Conservation (phyloP, 176 grass and related monocot species). For the Oryza meyeriana region DNA sequence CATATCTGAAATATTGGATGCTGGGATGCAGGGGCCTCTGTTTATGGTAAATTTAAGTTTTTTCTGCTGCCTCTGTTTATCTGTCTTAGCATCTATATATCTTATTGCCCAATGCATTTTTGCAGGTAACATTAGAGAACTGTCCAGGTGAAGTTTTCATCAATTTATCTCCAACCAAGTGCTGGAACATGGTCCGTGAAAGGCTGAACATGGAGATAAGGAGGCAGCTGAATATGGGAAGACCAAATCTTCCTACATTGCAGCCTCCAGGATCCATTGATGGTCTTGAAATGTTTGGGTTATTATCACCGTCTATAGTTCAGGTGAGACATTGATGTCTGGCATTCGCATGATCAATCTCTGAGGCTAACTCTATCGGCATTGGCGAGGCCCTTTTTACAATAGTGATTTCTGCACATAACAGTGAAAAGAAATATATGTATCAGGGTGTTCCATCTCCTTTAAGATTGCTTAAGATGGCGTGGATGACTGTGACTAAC, state of each 20-base stretch:
- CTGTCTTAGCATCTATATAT: slow-evolving; percentile 32
- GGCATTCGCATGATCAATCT: slow-evolving; percentile 18
- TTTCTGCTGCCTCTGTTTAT: not conserved
- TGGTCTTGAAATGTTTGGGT: slow-evolving; percentile 88
- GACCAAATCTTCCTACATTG: slow-evolving; percentile 52
- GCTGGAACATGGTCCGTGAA: slow-evolving; percentile 93
- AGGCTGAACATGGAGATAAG: slow-evolving; percentile 90
- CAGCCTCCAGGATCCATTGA: slow-evolving; percentile 89
- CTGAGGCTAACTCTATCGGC: not conserved
- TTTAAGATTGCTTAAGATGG: slow-evolving; percentile 19
- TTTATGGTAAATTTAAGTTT: slow-evolving; percentile 68
- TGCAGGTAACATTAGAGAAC: slow-evolving; percentile 83
- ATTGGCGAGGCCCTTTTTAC: not conserved
- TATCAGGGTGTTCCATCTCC: not conserved
- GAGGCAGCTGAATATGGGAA: slow-evolving; percentile 64
- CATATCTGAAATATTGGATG: slow-evolving; percentile 89
- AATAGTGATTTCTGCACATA: slow-evolving; percentile 3
- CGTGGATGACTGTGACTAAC: not conserved
- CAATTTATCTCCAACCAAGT: slow-evolving; percentile 60
- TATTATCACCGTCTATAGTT: slow-evolving; percentile 59
- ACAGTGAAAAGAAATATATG: not conserved
- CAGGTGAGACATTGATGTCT: slow-evolving; percentile 49
- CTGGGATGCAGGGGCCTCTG: slow-evolving; percentile 65
- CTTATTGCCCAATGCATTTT: slow-evolving; percentile 25
- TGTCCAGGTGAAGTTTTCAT: slow-evolving; percentile 72